phyloP scores from a whole-genome alignment of 352 stramenopile species.

The Globisporangium polare region DNA sequence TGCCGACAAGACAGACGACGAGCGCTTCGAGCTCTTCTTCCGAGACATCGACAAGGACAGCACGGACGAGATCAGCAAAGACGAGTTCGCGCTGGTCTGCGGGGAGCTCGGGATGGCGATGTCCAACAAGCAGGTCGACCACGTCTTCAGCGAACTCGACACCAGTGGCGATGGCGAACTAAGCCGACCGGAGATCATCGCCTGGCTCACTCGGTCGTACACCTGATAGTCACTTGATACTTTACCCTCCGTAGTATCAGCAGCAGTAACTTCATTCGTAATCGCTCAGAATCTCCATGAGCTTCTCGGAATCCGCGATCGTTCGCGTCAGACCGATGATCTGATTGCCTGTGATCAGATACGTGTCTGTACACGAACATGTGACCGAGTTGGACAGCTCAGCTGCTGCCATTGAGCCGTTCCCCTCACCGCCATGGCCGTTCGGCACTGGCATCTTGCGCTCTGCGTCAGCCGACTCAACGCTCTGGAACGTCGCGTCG shows the following conservation, averaged over 20 bases:
- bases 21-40: slow-evolving; percentile 67
- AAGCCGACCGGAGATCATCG: slow-evolving; percentile 51
- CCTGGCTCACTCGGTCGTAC: slow-evolving; percentile 51
- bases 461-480: slow-evolving; percentile 22
- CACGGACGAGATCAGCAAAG: slow-evolving; percentile 54
- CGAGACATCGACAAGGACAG: slow-evolving; percentile 54
- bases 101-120: slow-evolving; percentile 65
- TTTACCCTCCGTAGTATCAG: slow-evolving; percentile 9
- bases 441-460: slow-evolving; percentile 11
- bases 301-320: slow-evolving; percentile 76
- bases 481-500: slow-evolving; percentile 50
- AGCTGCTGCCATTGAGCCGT: slow-evolving; percentile 1
- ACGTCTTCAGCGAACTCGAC: slow-evolving; percentile 59
- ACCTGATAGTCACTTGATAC: slow-evolving; percentile 12
- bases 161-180: slow-evolving; percentile 58
- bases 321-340: slow-evolving; percentile 78
- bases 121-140: slow-evolving; percentile 46
- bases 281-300: slow-evolving; percentile 27
- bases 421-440: not conserved
- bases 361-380: slow-evolving; percentile 73
- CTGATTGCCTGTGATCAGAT: slow-evolving; percentile 64
- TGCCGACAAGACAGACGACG: slow-evolving; percentile 40
- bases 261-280: slow-evolving; percentile 15
- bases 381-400: slow-evolving; percentile 31
- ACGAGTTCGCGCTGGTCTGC: slow-evolving; percentile 64